phyloP scores from a whole-genome alignment of 331 rosid species.

The Ulmus americana region DNA sequence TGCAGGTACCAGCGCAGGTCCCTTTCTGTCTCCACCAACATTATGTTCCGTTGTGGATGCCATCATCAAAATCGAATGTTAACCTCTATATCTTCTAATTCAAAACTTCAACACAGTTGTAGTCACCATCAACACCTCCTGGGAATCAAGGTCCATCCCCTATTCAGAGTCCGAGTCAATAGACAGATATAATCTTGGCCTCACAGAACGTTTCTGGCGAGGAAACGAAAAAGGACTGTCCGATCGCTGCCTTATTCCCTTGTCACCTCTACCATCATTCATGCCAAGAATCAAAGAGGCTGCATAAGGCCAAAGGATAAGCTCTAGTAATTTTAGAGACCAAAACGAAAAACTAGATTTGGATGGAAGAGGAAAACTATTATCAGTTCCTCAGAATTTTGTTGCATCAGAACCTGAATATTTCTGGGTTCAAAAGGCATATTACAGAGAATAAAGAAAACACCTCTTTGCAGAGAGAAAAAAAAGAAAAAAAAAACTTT shows the following conservation, averaged over 20 bases:
- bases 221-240: slow-evolving; percentile 89
- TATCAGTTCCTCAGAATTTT: background rate
- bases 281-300: slow-evolving; percentile 84
- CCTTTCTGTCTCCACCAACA: background rate
- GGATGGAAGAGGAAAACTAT: background rate
- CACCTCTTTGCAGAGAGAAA: background rate
- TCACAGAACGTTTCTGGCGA: slow-evolving; percentile 92
- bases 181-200: slow-evolving; percentile 63
- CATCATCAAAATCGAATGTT: slow-evolving; percentile 27
- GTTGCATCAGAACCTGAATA: background rate
- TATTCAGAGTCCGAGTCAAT: slow-evolving; percentile 84
- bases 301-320: slow-evolving; percentile 38
- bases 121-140: slow-evolving; percentile 30
- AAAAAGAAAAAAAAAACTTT: too few species aligned
- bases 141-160: slow-evolving; percentile 31
- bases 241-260: slow-evolving; percentile 57
- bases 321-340: slow-evolving; percentile 18
- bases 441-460: background rate
- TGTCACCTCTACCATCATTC: slow-evolving; percentile 66
- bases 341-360: background rate
- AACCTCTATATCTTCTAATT: slow-evolving; percentile 29
- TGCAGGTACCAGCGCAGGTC: slow-evolving; percentile 26
- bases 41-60: slow-evolving; percentile 29
- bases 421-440: background rate
- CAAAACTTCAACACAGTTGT: slow-evolving; percentile 16